These are phyloP conservation scores for Phragmites australis DNA, from an alignment of 176 grass and related monocot species.

Conservation along the genomic window DNA sequence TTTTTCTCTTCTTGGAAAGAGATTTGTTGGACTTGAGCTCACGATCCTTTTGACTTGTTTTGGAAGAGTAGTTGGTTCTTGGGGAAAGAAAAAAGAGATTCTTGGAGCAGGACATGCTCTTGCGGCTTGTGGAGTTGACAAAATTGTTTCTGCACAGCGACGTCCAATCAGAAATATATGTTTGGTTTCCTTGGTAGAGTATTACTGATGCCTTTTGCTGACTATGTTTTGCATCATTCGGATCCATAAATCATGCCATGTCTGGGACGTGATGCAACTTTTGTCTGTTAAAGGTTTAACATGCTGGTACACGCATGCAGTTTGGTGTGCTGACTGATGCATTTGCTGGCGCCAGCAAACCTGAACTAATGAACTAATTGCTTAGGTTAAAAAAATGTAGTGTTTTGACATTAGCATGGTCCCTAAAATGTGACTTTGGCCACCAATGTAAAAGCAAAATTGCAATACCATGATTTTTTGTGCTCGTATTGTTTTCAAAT, in stretches of 20 bases:
- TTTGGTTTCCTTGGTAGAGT: not conserved
- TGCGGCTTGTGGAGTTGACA: slow-evolving; percentile 3
- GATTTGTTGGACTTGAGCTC: slow-evolving; percentile 33
- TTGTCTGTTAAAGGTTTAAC: not conserved
- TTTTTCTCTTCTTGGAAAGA: slow-evolving; percentile 32
- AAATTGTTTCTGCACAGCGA: not conserved
- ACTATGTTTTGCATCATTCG: not conserved
- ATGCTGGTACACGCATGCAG: not conserved
- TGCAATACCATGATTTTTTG: not conserved
- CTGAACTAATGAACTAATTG: not conserved
- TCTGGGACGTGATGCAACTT: not conserved
- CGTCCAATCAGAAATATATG: not conserved
- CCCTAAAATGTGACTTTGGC: not conserved
- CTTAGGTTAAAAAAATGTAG: not conserved
- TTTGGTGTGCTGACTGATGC: not conserved
- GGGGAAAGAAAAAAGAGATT: not conserved
- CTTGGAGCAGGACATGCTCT: not conserved
- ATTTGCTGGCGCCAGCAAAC: not conserved
- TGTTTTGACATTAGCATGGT: not conserved
- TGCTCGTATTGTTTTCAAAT: no score
- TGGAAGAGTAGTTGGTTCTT: not conserved
- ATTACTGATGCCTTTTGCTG: slow-evolving; percentile 1
- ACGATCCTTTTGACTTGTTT: not conserved
- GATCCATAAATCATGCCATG: not conserved
- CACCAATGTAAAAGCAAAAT: not conserved